Percentiles rank a stretch among this genome's conserved stretches.
These are phyloP conservation scores for Cymbopogon citratus DNA, from an alignment of 176 grass and related monocot species.

Conservation along the genomic window DNA sequence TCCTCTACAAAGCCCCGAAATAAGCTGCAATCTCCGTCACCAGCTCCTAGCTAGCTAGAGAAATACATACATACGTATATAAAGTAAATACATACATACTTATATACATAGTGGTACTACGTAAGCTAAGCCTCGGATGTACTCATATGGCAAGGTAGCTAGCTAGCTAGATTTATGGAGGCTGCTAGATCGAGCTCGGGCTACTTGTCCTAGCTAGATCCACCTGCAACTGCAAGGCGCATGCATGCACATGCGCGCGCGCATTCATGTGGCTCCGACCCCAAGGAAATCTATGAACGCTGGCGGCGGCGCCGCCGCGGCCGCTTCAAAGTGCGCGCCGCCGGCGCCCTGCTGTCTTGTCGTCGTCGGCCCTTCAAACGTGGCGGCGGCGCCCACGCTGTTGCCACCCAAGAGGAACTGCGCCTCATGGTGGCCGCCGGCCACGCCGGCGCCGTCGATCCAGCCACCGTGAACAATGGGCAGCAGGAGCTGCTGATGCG, in stretches of 20 bases:
- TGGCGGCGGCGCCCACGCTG: background rate
- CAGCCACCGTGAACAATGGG: background rate
- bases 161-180: background rate
- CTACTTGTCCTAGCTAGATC: slow-evolving; percentile 23
- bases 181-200: background rate
- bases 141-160: slow-evolving; percentile 11
- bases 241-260: background rate
- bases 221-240: slow-evolving; percentile 8
- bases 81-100: background rate
- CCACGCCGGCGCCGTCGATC: background rate
- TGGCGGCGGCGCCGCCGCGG: slow-evolving; percentile 23
- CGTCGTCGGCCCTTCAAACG: slow-evolving; percentile 16
- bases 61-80: background rate
- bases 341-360: background rate
- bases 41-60: background rate
- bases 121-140: background rate
- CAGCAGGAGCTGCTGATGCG: slow-evolving; percentile 12
- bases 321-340: slow-evolving; percentile 13
- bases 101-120: background rate
- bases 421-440: background rate
- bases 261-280: slow-evolving; percentile 68
- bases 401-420: background rate
- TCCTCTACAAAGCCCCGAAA: slow-evolving; percentile 26
- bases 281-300: slow-evolving; percentile 96
- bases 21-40: background rate